Conservation (phyloP, 495 filamentous ascomycete species). For the Penicillium odoratum region DNA sequence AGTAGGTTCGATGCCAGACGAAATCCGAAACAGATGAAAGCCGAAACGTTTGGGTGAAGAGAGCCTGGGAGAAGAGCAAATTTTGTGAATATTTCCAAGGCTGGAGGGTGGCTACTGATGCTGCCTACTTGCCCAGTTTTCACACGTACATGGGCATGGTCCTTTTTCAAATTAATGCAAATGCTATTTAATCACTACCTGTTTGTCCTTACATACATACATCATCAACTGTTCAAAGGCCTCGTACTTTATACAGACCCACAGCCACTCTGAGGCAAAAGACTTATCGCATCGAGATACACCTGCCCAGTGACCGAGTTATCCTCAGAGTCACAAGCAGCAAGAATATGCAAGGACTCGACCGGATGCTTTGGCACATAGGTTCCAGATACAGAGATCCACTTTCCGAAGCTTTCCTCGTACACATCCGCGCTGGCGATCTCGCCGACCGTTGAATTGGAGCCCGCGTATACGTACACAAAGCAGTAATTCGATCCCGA, state of each 20-base stretch:
- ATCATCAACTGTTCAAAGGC: not conserved
- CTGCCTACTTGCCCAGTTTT: too few relatives aligned
- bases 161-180: too few relatives aligned
- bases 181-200: too few relatives aligned
- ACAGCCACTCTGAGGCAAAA: constrained; percentile 5
- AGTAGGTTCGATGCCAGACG: too few relatives aligned
- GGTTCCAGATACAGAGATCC: constrained; percentile 21
- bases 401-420: constrained; percentile 14
- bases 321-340: constrained; percentile 24
- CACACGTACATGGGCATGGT: too few relatives aligned
- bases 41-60: too few relatives aligned
- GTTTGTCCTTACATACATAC: not conserved
- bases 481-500: constrained; percentile 21
- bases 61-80: too few relatives aligned
- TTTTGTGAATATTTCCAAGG: too few relatives aligned
- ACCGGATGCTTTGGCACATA: constrained; percentile 14
- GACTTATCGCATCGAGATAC: constrained; percentile 25
- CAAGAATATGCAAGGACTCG: constrained; percentile 22
- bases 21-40: too few relatives aligned
- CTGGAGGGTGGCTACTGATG: too few relatives aligned
- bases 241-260: not conserved
- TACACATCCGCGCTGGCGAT: constrained; percentile 15
- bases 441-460: constrained; percentile 19
- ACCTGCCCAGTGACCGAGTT: constrained; percentile 20
- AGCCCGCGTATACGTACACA: constrained; percentile 21